Percentiles rank a stretch among this genome's conserved stretches.
phyloP scores from a whole-genome alignment of 805 yeast genomes.

The Cyberlindnera mycetangii region DNA sequence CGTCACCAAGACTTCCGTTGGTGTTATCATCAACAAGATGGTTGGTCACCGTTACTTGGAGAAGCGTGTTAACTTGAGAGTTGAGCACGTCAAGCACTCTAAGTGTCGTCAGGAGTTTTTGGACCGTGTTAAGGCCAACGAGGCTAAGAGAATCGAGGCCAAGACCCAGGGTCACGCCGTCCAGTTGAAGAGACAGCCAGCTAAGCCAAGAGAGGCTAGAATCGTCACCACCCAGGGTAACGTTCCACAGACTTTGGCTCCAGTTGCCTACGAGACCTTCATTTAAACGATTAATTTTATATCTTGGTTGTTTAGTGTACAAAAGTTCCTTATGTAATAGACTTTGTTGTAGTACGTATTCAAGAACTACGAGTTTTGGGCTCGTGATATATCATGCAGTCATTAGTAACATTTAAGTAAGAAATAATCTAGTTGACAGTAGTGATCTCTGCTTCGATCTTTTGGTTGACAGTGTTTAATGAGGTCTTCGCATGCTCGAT shows the following conservation, averaged over 20 bases:
- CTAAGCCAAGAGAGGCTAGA: conserved; percentile 92
- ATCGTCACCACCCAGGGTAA: conserved; percentile 77
- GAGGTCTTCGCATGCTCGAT: conserved; percentile 23
- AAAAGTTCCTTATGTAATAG: conserved; percentile 17
- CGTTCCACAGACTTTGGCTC: conserved; percentile 96
- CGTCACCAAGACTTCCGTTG: conserved; percentile 97
- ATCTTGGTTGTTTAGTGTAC: conserved; percentile 27
- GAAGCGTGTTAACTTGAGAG: conserved; percentile 97
- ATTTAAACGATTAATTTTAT: conserved; percentile 54
- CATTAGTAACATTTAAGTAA: background rate
- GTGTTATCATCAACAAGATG: conserved; percentile 97
- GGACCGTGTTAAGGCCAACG: conserved; percentile 97
- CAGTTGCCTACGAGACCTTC: conserved; percentile 99
- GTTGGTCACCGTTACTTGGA: conserved; percentile 99
- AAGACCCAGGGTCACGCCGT: conserved; percentile 90
- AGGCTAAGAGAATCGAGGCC: conserved; percentile 90
- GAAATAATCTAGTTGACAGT: background rate
- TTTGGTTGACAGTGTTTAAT: conserved; percentile 6
- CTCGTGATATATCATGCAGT: background rate
- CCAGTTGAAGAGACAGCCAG: conserved; percentile 97
- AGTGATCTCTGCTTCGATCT: conserved; percentile 12
- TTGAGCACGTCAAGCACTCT: conserved; percentile 99
- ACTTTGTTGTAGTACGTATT: background rate
- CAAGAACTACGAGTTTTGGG: background rate
- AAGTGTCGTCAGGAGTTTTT: conserved; percentile 99